phyloP scores from a whole-genome alignment of 2,329 filamentous ascomycete genomes.

The Pseudopithomyces chartarum region DNA sequence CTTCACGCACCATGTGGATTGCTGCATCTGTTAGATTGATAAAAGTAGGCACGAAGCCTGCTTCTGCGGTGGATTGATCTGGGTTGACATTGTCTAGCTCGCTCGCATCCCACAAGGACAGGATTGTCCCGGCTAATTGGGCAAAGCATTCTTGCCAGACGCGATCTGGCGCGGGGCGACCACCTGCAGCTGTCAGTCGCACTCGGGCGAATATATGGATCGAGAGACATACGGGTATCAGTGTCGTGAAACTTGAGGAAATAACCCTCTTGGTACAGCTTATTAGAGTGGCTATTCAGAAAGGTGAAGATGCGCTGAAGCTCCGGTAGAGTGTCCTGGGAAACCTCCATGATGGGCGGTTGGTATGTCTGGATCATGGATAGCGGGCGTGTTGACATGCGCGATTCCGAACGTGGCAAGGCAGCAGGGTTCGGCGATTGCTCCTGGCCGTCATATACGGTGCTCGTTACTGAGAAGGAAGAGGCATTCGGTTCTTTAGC shows the following conservation, averaged over 20 bases:
- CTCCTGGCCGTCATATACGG: slow-evolving; percentile 36
- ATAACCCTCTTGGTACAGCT: slow-evolving; percentile 97
- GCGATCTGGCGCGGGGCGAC: slow-evolving; percentile 81
- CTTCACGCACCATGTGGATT: slow-evolving; percentile 84
- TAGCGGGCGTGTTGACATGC: slow-evolving; percentile 69
- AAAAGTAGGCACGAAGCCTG: slow-evolving; percentile 86
- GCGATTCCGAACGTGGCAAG: slow-evolving; percentile 48
- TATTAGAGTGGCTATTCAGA: slow-evolving; percentile 93
- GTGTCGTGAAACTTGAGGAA: slow-evolving; percentile 96
- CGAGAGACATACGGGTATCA: slow-evolving; percentile 73
- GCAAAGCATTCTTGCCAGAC: slow-evolving; percentile 97
- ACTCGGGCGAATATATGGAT: slow-evolving; percentile 10
- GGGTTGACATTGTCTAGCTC: slow-evolving; percentile 82
- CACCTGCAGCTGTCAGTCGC: slow-evolving; percentile 63
- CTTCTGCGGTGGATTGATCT: slow-evolving; percentile 61
- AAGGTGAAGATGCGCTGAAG: slow-evolving; percentile 92
- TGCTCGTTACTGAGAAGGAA: slow-evolving; percentile 32
- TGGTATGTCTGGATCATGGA: slow-evolving; percentile 88
- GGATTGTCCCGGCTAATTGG: slow-evolving; percentile 90
- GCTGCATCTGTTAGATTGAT: slow-evolving; percentile 97
- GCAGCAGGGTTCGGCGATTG: slow-evolving; percentile 41
- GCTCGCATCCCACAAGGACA: slow-evolving; percentile 94
- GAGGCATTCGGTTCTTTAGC: slow-evolving; percentile 27
- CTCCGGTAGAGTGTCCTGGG: slow-evolving; percentile 86
- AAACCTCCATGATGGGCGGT: slow-evolving; percentile 83